Evolutionary conservation across 2,329 filamentous ascomycete genomes (phyloP).

Genomic region (Stylonectria norvegica): DNA sequence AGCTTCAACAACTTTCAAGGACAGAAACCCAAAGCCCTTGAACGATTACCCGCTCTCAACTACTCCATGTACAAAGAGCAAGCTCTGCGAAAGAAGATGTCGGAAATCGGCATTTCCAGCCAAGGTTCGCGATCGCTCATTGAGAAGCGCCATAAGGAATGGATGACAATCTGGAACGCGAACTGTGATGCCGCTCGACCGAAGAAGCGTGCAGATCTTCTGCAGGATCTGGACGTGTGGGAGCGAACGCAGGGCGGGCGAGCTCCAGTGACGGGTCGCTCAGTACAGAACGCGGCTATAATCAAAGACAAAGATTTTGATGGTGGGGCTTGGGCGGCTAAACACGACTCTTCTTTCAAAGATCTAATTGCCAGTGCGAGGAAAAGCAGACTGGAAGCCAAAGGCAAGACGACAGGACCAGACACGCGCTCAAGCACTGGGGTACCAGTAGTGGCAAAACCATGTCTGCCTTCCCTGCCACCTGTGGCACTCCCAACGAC

Average conservation of each 20-base stretch:
- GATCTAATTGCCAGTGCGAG: conserved; percentile 75
- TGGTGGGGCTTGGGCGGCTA: conserved; percentile 67
- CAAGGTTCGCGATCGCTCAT: conserved; percentile 66
- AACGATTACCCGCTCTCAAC: conserved; percentile 75
- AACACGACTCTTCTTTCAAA: conserved; percentile 72
- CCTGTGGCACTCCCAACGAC: too few relatives aligned
- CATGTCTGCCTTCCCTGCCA: too few relatives aligned
- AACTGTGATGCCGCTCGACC: conserved; percentile 84
- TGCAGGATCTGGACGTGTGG: conserved; percentile 81
- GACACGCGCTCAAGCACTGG: conserved; percentile 8
- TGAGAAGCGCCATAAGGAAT: conserved; percentile 82
- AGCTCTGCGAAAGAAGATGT: conserved; percentile 74
- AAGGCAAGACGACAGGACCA: conserved; percentile 27
- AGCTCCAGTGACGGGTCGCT: conserved; percentile 38
- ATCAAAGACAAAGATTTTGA: conserved; percentile 90
- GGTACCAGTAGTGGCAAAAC: neutral
- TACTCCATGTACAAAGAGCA: conserved; percentile 84
- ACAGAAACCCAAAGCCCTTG: conserved; percentile 40
- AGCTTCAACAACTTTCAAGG: conserved; percentile 21
- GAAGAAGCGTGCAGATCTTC: conserved; percentile 65
- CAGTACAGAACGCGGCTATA: conserved; percentile 37
- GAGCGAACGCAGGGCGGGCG: conserved; percentile 74
- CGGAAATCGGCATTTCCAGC: conserved; percentile 73
- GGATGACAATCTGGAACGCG: conserved; percentile 94
- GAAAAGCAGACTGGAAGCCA: conserved; percentile 46